Base-by-base conservation (phyloP, 2,329 filamentous ascomycete species). In the Penicillium polonicum region DNA sequence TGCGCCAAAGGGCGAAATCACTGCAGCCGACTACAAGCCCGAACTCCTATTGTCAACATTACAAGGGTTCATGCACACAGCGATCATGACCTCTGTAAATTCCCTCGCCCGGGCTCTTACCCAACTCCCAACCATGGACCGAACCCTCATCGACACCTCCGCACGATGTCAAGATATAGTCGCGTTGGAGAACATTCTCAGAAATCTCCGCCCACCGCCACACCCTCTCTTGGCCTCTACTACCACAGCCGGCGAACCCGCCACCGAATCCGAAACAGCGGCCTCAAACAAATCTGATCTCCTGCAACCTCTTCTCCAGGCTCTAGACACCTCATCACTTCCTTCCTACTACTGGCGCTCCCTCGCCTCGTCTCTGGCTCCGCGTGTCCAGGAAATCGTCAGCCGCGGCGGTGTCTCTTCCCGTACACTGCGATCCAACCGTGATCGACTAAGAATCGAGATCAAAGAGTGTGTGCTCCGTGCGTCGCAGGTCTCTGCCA, bases 281-380 rank as follows among this genome's bases (percentile, higher is more conserved):
- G 31, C 33, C 46, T 35, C 45, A 27, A 62, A 46, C 38, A 69
- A 71, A 29, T 56, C 68, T 48, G 84, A 84, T 57, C 82, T 97
- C 42, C 81, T 97, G 0, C 84, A 88, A 57, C 88, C 88, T 0
- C 78, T 96, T 0, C 83, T 96, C 9, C 79, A 84, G 12, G 81
- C 88, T n/a, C 83, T 99, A 8, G 94, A 97, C 74, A 96, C 92
- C 0, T 86, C 90, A 0, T 94, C 90, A 2, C 79, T 99, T 17
- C 86, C 91, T 1, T 93, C 90, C 0, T 96, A 93, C 73, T 99
- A 96, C 77, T 99, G 94, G 92, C 84, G 94, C 52, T 90, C 89
- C 9, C 83, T 97, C 68, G 94, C 94, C 0, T 86, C 89, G 0
- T 88, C 86, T 55, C 80, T 97, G 58, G 85, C 88, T 4, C 80